Base-by-base conservation (phyloP, 2,329 filamentous ascomycete genomes). In the Neofusicoccum parvum region DNA sequence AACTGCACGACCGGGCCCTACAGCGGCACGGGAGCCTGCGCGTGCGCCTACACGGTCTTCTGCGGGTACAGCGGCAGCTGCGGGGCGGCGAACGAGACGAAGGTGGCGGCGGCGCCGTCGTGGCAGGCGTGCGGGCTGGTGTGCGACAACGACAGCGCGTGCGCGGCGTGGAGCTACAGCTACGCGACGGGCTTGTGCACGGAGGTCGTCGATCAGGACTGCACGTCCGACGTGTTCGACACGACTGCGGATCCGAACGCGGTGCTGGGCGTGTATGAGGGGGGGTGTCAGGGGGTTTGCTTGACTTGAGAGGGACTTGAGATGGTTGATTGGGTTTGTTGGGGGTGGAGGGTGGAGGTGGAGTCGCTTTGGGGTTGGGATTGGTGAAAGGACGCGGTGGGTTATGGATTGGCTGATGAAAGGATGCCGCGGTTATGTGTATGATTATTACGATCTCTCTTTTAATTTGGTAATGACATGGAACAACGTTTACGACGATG, bases 131-230 rank as follows among this genome's bases (percentile, higher is more conserved):
- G 56, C 56, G 43, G 9, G 27, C 27, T n/a, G 56, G 2, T 3
- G 27, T 60, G 56, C 56, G 56, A 60, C 41, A 15, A 60, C 56
- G 32, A 60, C 41, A 60, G 56, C 56, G 56, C 15, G 10, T 60
- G 56, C 56, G 14, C n/a, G 2, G 56, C 56, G 6, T 60, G 27
- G n/a, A 34, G n/a, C 10, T 60, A 60, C 43, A n/a, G 3, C 4
- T 60, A 37, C 27, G 10, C 1, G 10, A 34, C 56, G 7, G 23
- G 23, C 17, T 1, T 37, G 27, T 60, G 56, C 56, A 48, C 43
- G 4, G 41, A 37, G 56, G 17, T 60, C 10, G 34, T 36, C 12
- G 56, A 60, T 7, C 32, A 3, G 32, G 12, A 23, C 4, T 60
- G 56, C 43, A 17, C 3, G 3, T 23, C 15, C 7, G 39, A 48